Conservation (phyloP, 805 yeast species). For the Yamadazyma phyllophila region DNA sequence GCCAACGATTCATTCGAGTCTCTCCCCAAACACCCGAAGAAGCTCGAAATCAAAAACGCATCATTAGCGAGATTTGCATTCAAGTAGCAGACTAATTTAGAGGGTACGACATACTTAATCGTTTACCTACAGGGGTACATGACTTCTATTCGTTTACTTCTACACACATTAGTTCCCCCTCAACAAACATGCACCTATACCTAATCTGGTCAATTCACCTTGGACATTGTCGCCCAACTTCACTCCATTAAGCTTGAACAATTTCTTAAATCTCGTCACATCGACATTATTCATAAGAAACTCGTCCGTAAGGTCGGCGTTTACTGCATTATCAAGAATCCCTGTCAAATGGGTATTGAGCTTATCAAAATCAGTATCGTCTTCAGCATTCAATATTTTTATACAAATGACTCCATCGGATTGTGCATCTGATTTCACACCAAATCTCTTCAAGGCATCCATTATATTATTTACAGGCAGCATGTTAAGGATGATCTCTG, state of each 20-base stretch:
- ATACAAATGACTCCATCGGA: slow-evolving; percentile 48
- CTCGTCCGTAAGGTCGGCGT: slow-evolving; percentile 23
- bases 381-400: slow-evolving; percentile 37
- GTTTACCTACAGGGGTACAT: too few species aligned
- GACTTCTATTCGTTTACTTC: too few species aligned
- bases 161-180: slow-evolving; percentile 36
- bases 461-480: slow-evolving; percentile 69
- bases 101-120: too few species aligned
- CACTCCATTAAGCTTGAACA: slow-evolving; percentile 36
- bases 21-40: neutral
- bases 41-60: slow-evolving; percentile 5
- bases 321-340: slow-evolving; percentile 14
- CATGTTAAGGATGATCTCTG: slow-evolving; percentile 67
- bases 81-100: too few species aligned
- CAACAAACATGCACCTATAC: slow-evolving; percentile 47
- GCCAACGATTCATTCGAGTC: neutral
- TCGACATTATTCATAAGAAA: slow-evolving; percentile 21
- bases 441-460: slow-evolving; percentile 71
- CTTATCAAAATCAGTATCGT: slow-evolving; percentile 22
- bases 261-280: slow-evolving; percentile 30
- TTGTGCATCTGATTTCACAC: slow-evolving; percentile 48
- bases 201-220: slow-evolving; percentile 35
- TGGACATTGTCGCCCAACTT: slow-evolving; percentile 17
- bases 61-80: slow-evolving; percentile 17
- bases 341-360: slow-evolving; percentile 33